These are phyloP conservation scores for Nemania diffusa DNA, from an alignment of 2,329 filamentous ascomycete species.

Conservation along the genomic window DNA sequence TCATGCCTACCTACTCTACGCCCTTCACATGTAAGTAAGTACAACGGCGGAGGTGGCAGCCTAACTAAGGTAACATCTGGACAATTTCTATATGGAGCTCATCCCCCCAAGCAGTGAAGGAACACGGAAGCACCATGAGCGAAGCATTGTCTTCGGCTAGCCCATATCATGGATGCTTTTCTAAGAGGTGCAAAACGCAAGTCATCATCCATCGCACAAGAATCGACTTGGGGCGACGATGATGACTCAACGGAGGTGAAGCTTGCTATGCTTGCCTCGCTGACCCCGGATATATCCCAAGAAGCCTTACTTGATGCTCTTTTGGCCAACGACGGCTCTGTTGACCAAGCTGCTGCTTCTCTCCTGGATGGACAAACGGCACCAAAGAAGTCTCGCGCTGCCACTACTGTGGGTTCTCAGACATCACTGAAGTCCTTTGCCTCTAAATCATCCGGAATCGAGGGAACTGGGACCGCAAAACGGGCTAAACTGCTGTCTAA, in stretches of 20 bases:
- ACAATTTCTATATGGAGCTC: background rate
- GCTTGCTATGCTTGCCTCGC: conserved; percentile 81
- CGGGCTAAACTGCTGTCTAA: conserved; percentile 68
- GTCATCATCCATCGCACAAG: conserved; percentile 40
- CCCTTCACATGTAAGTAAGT: background rate
- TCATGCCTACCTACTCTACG: too few species aligned
- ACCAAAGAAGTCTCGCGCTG: conserved; percentile 45
- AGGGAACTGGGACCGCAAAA: conserved; percentile 37
- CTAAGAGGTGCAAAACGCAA: conserved; percentile 66
- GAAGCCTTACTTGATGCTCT: conserved; percentile 81
- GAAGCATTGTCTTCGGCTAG: background rate
- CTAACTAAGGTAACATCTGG: background rate
- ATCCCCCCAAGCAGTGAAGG: background rate
- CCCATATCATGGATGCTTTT: conserved; percentile 65
- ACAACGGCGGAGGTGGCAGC: background rate
- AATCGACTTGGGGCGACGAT: conserved; percentile 39
- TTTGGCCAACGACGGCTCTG: conserved; percentile 79
- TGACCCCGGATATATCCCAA: conserved; percentile 73
- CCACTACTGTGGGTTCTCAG: conserved; percentile 63
- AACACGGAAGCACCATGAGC: conserved; percentile 20
- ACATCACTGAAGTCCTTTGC: conserved; percentile 69
- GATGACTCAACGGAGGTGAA: conserved; percentile 90
- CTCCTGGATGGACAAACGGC: conserved; percentile 54
- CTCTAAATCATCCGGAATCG: conserved; percentile 32
- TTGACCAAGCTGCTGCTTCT: conserved; percentile 70